These are phyloP conservation scores for Gossypium davidsonii DNA, from an alignment of 441 rosid species.

Conservation along the genomic window DNA sequence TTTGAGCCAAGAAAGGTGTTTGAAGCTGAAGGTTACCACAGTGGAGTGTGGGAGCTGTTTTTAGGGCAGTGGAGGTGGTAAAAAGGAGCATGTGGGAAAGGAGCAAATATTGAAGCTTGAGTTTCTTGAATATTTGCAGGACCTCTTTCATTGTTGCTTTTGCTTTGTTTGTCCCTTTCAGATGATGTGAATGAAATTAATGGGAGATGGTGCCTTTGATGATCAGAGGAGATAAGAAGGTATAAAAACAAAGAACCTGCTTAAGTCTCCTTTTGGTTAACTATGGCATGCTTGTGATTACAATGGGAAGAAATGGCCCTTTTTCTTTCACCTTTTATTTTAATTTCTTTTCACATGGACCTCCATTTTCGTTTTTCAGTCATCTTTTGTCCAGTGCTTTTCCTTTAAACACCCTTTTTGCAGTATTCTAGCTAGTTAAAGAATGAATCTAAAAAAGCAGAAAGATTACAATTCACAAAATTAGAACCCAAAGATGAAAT, in stretches of 20 bases:
- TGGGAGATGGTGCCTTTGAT: neutral
- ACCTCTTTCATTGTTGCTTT: conserved; percentile 10
- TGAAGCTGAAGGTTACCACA: conserved; percentile 28
- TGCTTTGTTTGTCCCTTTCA: neutral
- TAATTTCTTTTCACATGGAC: no score
- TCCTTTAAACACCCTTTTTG: neutral
- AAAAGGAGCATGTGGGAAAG: conserved; percentile 8
- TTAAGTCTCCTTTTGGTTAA: neutral
- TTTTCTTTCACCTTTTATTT: no score
- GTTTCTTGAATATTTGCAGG: conserved; percentile 21
- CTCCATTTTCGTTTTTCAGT: neutral
- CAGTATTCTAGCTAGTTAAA: neutral
- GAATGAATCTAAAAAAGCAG: no score
- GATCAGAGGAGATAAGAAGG: neutral
- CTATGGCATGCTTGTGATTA: no score
- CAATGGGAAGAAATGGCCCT: no score
- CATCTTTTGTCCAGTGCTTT: neutral
- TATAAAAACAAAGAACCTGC: neutral
- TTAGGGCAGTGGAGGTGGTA: conserved; percentile 1
- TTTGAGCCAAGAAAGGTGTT: conserved; percentile 20
- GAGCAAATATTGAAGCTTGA: conserved; percentile 6
- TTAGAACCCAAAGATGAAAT: no score
- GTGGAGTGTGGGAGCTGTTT: neutral
- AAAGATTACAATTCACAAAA: no score
- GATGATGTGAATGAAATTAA: neutral